Percentiles rank a stretch among this genome's conserved stretches.
phyloP scores from a whole-genome alignment of 2,329 filamentous ascomycete species.

The Nothophaeocryptopus gaeumannii region DNA sequence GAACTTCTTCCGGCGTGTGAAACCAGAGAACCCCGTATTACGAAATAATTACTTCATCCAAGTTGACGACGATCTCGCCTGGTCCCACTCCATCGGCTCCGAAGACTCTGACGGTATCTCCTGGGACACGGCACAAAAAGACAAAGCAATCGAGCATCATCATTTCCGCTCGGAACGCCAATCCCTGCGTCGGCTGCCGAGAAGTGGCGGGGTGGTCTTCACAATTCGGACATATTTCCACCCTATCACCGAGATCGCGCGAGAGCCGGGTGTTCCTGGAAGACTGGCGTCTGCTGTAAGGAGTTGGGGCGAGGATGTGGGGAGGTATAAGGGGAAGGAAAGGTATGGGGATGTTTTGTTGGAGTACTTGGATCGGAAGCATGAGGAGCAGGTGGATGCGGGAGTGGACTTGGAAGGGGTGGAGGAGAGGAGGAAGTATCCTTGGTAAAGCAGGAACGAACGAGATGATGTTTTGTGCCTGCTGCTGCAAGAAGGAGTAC shows the following conservation, averaged over 20 bases:
- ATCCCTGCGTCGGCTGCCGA: constrained; percentile 58
- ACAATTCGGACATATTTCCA: constrained; percentile 80
- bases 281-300: constrained; percentile 72
- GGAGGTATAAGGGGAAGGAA: constrained; percentile 73
- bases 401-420: constrained; percentile 63
- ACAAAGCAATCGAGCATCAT: constrained; percentile 69
- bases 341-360: constrained; percentile 70
- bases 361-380: constrained; percentile 71
- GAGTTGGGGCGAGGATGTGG: constrained; percentile 78
- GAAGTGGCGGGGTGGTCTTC: constrained; percentile 57
- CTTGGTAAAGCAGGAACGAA: constrained; percentile 48
- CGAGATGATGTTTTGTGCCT: too few species aligned
- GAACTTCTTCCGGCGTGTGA: constrained; percentile 73
- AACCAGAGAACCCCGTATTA: constrained; percentile 63
- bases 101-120: constrained; percentile 63
- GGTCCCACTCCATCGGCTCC: constrained; percentile 71
- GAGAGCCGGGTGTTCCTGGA: constrained; percentile 75
- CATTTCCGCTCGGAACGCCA: constrained; percentile 76
- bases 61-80: constrained; percentile 73
- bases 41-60: constrained; percentile 88
- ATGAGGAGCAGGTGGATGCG: constrained; percentile 66
- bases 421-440: constrained; percentile 61
- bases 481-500: too few species aligned
- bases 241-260: constrained; percentile 63
- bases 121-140: constrained; percentile 75